Evolutionary conservation across 768 basidiomycete species (phyloP).

Genomic region (Xerocomellus chrysenteron): DNA sequence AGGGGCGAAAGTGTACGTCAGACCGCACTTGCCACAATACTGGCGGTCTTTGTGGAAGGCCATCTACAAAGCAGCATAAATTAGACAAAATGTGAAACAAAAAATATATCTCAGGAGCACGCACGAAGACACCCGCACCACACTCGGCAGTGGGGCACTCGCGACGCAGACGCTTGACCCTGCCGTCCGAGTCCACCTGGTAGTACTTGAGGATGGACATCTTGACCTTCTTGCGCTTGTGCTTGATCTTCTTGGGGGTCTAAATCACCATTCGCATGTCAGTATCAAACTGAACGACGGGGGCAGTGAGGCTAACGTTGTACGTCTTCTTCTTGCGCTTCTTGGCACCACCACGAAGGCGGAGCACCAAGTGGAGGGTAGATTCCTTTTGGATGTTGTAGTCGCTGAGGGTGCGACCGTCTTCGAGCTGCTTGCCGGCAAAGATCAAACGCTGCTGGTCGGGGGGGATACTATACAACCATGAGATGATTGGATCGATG

Average conservation of each 20-base stretch:
- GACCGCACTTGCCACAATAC: constrained; percentile 94
- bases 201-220: constrained; percentile 99
- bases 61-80: constrained; percentile 59
- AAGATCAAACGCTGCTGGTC: constrained; percentile 99
- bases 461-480: constrained; percentile 66
- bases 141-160: constrained; percentile 89
- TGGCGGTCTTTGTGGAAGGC: constrained; percentile 98
- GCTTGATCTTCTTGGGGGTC: constrained; percentile 99
- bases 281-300: not conserved
- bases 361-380: constrained; percentile 94
- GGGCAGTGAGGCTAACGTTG: constrained; percentile 59
- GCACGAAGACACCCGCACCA: constrained; percentile 82
- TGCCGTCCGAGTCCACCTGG: constrained; percentile 99
- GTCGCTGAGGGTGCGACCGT: constrained; percentile 92
- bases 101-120: constrained; percentile 25
- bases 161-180: constrained; percentile 98
- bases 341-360: constrained; percentile 98
- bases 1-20: constrained; percentile 83
- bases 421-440: constrained; percentile 98
- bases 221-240: constrained; percentile 99
- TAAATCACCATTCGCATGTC: constrained; percentile 27
- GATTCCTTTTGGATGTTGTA: constrained; percentile 99
- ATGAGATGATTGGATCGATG: not conserved
- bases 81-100: not conserved
- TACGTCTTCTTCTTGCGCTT: constrained; percentile 99